Conservation (phyloP, 805 yeast species). For the Cephaloascus fragrans region DNA sequence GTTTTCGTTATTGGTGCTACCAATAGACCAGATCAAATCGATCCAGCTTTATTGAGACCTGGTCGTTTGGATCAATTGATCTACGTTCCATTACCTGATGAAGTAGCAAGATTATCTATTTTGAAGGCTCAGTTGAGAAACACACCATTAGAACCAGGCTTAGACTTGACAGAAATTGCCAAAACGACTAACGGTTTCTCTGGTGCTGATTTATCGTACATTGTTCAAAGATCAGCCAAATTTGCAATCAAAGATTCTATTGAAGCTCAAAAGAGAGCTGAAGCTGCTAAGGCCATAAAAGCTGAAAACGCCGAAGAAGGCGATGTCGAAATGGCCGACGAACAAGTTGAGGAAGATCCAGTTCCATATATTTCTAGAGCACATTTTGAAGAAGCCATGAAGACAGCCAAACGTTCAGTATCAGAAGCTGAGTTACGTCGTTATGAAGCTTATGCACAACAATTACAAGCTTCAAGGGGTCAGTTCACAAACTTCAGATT, state of each 20-base stretch:
- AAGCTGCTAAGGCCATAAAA: slow-evolving; percentile 21
- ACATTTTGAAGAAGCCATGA: slow-evolving; percentile 99
- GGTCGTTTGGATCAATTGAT: slow-evolving; percentile 98
- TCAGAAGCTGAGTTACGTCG: slow-evolving; percentile 96
- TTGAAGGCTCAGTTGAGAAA: slow-evolving; percentile 94
- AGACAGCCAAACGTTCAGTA: slow-evolving; percentile 96
- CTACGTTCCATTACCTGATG: slow-evolving; percentile 98
- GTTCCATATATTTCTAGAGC: slow-evolving; percentile 92
- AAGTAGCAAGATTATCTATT: slow-evolving; percentile 85
- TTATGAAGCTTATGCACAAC: slow-evolving; percentile 97
- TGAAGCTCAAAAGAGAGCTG: slow-evolving; percentile 52
- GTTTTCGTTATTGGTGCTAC: slow-evolving; percentile 99
- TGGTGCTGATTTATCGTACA: slow-evolving; percentile 97
- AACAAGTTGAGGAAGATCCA: slow-evolving; percentile 77
- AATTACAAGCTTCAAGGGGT: slow-evolving; percentile 92
- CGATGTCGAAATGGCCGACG: slow-evolving; percentile 24
- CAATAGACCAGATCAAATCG: slow-evolving; percentile 98
- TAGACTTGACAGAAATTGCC: slow-evolving; percentile 81
- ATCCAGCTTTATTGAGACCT: slow-evolving; percentile 96
- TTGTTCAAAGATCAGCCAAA: slow-evolving; percentile 97
- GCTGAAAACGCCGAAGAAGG: slow-evolving; percentile 21
- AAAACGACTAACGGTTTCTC: slow-evolving; percentile 95
- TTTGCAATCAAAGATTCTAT: slow-evolving; percentile 97
- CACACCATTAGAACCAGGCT: slow-evolving; percentile 96
- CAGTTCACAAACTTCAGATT: slow-evolving; percentile 87